Evolutionary conservation across 2,329 filamentous ascomycete species (phyloP), one percentile per base, ranked within the genome.

Genomic region (Sodiomyces alkalinus): DNA sequence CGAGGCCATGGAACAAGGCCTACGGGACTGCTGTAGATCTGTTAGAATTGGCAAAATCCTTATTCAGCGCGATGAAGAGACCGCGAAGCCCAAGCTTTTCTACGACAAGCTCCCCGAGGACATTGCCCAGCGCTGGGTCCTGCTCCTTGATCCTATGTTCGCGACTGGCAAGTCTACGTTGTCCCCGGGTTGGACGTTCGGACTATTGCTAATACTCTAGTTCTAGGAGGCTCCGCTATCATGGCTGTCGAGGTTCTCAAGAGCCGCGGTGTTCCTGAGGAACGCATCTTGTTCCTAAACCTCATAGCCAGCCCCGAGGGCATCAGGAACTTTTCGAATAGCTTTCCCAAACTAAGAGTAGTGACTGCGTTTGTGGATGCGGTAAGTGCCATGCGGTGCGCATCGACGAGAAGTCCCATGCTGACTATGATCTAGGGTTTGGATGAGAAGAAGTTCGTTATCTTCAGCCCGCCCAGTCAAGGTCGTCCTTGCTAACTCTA

Each of bases 21-120:
- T 98, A 35, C 70, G 90, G 34, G 87, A 98, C 55, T 98, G 90
- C 58, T 98, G 90, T 58, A 78, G 90, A 29, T 92, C 82, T n/a
- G 90, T 98, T 27, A 71, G 90, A 37, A 98, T 98, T 46, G 90
- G 90, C 39, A 98, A 98, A 64, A 98, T 98, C 38, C 62, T 98
- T 42, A 98, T 98, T 46, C 90, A 98, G 58, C 67, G 90, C 32
- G 90, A 98, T 43, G 90, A 98, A 55, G 90, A 96, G 58, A 96
- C 90, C 1, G 69, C 78, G 30, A 71, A 78, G 59, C 90, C 90
- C 9, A 90, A 85, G 52, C 67, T 98, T 8, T 98, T 96, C 55
- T 98, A 96, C 55, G 87, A 96, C 46, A 98, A 98, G 60, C 68
- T 98, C 20, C 90, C 90, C 6, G 78, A 83, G 48, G 90, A 98